phyloP scores from a whole-genome alignment of 2,329 filamentous ascomycete genomes.

The Drechslerella coelobrocha region DNA sequence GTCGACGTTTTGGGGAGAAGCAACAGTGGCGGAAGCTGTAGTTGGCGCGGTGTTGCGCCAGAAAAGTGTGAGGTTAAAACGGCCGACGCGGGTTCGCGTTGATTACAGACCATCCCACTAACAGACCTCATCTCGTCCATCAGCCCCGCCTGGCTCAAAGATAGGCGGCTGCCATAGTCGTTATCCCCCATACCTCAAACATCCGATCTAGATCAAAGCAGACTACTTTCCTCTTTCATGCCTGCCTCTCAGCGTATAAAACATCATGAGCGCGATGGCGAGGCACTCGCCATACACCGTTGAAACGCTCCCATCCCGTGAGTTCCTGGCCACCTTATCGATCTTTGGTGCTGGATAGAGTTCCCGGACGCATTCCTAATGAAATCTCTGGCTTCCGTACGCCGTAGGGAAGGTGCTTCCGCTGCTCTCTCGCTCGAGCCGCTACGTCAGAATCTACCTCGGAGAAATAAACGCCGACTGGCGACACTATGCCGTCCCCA shows the following conservation, averaged over 20 bases:
- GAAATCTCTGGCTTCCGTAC: neutral
- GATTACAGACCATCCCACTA: neutral
- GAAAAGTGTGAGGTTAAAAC: neutral
- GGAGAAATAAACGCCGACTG: conserved; percentile 46
- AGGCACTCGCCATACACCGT: conserved; percentile 18
- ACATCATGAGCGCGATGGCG: conserved; percentile 37
- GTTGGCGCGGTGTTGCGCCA: conserved; percentile 18
- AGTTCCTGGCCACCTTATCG: neutral
- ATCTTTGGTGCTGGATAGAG: neutral
- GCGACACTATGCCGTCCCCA: conserved; percentile 43
- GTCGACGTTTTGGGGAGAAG: neutral
- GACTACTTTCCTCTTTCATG: conserved; percentile 16
- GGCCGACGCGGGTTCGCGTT: conserved; percentile 24
- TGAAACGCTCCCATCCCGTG: conserved; percentile 40
- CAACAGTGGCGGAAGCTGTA: neutral
- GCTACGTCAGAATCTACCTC: conserved; percentile 42
- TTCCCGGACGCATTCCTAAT: neutral
- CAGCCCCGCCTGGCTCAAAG: neutral
- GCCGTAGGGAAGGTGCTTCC: conserved; percentile 36
- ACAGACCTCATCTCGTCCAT: neutral
- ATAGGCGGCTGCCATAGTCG: neutral
- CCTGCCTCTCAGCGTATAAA: neutral
- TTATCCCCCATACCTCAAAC: neutral
- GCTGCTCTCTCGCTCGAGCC: conserved; percentile 35
- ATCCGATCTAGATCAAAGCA: neutral